These are phyloP conservation scores for Pestalotiopsis sp. DNA, from an alignment of 2,329 filamentous ascomycete species.

Conservation along the genomic window DNA sequence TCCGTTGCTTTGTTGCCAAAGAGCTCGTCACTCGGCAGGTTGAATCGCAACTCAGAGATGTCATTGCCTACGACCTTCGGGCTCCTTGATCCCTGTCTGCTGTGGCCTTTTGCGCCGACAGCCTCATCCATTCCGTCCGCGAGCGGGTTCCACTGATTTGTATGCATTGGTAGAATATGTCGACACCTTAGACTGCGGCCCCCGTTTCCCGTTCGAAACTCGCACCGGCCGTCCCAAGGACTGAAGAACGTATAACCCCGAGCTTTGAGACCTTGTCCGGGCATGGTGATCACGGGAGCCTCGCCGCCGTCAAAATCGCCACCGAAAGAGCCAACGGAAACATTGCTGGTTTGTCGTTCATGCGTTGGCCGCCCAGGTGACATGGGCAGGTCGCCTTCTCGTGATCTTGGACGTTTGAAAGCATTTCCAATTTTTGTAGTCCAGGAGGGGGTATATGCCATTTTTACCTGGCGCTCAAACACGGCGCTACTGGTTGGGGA, in stretches of 20 bases:
- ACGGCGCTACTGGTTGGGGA: slow-evolving; percentile 30
- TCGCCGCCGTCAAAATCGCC: slow-evolving; percentile 30
- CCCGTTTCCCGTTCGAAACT: slow-evolving; percentile 77
- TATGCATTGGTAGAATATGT: slow-evolving; percentile 62
- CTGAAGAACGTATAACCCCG: slow-evolving; percentile 78
- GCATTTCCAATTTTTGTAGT: slow-evolving; percentile 48
- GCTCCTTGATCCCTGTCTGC: slow-evolving; percentile 33
- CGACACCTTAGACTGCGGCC: slow-evolving; percentile 77
- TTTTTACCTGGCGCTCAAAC: slow-evolving; percentile 59
- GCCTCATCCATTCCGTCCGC: slow-evolving; percentile 36
- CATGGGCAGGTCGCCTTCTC: slow-evolving; percentile 25
- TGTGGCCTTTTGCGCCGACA: slow-evolving; percentile 27
- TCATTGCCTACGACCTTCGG: slow-evolving; percentile 28
- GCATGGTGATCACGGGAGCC: slow-evolving; percentile 39
- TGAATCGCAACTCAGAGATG: slow-evolving; percentile 88
- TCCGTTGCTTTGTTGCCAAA: slow-evolving; percentile 38
- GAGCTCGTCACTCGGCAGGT: slow-evolving; percentile 67
- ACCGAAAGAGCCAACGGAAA: slow-evolving; percentile 37
- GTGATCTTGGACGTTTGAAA: slow-evolving; percentile 39
- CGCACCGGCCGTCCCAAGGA: slow-evolving; percentile 86
- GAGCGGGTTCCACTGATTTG: slow-evolving; percentile 45
- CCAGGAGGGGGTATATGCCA: slow-evolving; percentile 58
- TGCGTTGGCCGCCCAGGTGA: slow-evolving; percentile 33
- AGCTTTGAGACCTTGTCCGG: slow-evolving; percentile 52
- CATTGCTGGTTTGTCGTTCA: slow-evolving; percentile 31